Base-by-base conservation (phyloP, 805 yeast genomes). In the Yarrowia yakushimensis region DNA sequence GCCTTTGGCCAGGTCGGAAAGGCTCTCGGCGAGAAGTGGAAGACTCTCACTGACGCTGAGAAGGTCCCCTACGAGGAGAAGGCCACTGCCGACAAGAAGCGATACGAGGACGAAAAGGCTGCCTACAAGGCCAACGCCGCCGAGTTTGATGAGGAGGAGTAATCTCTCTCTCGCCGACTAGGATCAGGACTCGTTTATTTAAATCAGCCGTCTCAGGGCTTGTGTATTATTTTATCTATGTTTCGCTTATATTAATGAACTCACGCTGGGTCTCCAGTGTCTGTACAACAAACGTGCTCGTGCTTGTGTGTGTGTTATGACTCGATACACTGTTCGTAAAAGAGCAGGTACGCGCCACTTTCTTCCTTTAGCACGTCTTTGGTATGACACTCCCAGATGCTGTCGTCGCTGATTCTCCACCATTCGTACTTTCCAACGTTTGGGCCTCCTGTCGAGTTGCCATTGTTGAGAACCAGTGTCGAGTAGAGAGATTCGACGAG, bases 91-190 rank as follows among this genome's bases (percentile, higher is more conserved):
- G 99, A 94, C 81, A 94, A 94, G 85, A 90, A 92, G 83, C 88
- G 99, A 81, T 94, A 94, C 78, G 97, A 93, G 80, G 84, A 87
- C 72, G 96, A 90, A 80, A 93, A 93, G 84, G 96, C 93, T 70
- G 91, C 81, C 73, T 72, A 79, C 78, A 70, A 71, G 66, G 72
- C 73, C 67, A 77, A 81, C 74, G 76, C 72, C 72, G 66, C 67
- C 62, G 72, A 67, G 42, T 64, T 62, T 30, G 70, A 65, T 37
- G 67, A 65, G 31, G 67, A 66, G 50, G 74, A 70, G 64, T 69
- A 71, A 65, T 45, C 28, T 45, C 42, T 12, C 33, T 17, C 42
- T 37, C 37, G 25, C 52, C 45, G 60, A 25, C 43, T 39, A 15
- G 54, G 39, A 61, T 60, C 42, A 31, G 37, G 63, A 43, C 60